Conservation (phyloP, 345 rosid genomes). For the Passiflora organensis region DNA sequence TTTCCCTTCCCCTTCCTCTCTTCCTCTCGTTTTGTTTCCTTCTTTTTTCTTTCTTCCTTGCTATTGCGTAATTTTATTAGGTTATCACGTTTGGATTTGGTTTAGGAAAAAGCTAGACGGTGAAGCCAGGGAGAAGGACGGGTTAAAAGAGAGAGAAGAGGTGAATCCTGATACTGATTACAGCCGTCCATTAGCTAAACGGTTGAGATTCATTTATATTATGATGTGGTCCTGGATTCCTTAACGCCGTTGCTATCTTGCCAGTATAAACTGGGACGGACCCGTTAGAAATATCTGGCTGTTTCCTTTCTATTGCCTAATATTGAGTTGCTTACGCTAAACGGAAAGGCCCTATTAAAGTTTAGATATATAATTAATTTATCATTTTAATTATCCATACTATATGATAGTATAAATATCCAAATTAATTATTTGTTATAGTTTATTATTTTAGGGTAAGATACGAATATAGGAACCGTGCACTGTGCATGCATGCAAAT, state of each 20-base stretch:
- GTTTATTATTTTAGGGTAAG: too few relatives aligned
- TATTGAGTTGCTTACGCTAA: too few relatives aligned
- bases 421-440: too few relatives aligned
- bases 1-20: constrained; percentile 12
- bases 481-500: too few relatives aligned
- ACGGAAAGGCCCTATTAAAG: too few relatives aligned
- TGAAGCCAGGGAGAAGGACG: too few relatives aligned
- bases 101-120: too few relatives aligned
- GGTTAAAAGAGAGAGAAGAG: background rate
- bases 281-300: background rate
- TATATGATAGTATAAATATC: too few relatives aligned
- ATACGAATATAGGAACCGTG: too few relatives aligned
- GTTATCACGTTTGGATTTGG: constrained; percentile 15
- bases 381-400: too few relatives aligned
- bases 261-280: background rate
- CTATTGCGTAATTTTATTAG: constrained; percentile 2
- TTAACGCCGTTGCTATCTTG: constrained; percentile 2
- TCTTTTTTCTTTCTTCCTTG: background rate
- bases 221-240: constrained; percentile 19
- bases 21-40: background rate
- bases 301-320: background rate
- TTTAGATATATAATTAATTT: too few relatives aligned
- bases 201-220: constrained; percentile 31
- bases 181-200: constrained; percentile 36
- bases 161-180: too few relatives aligned